phyloP scores from a whole-genome alignment of 306 rosid genomes.

The Malus sylvestris region DNA sequence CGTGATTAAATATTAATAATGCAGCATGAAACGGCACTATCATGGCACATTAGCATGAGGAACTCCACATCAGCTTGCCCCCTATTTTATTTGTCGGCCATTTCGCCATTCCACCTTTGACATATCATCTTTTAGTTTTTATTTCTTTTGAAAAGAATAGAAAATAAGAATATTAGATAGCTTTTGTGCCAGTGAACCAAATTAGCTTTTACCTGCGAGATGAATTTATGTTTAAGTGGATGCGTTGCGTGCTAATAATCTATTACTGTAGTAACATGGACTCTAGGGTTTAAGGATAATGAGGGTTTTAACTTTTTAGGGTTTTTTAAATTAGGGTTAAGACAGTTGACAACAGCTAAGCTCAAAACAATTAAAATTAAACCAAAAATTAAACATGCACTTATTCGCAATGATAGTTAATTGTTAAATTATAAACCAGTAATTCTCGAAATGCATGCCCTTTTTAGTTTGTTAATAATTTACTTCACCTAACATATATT shows the following conservation, averaged over 20 bases:
- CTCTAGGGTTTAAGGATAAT: background rate
- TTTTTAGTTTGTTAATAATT: background rate
- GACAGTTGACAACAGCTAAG: slow-evolving; percentile 3
- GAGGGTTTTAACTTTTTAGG: background rate
- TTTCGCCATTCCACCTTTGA: slow-evolving; percentile 23
- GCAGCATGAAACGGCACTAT: slow-evolving; percentile 31
- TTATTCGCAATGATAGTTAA: background rate
- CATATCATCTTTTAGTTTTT: background rate
- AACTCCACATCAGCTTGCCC: slow-evolving; percentile 39
- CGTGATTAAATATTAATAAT: slow-evolving; percentile 16
- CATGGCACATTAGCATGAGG: slow-evolving; percentile 28
- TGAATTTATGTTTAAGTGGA: background rate
- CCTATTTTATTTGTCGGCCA: slow-evolving; percentile 52
- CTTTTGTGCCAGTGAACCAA: background rate
- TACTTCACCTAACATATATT: background rate
- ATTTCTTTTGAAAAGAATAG: background rate
- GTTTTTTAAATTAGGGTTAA: background rate
- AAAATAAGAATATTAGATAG: background rate
- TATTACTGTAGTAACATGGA: background rate
- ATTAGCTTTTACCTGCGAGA: background rate
- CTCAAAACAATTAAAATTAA: background rate
- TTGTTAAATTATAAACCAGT: background rate
- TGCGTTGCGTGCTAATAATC: slow-evolving; percentile 2
- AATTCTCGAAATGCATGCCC: background rate
- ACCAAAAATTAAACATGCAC: background rate